Percentiles rank a stretch among this genome's conserved stretches.
Conservation (phyloP, 2,329 filamentous ascomycete genomes). For the Diaporthe capsici region DNA sequence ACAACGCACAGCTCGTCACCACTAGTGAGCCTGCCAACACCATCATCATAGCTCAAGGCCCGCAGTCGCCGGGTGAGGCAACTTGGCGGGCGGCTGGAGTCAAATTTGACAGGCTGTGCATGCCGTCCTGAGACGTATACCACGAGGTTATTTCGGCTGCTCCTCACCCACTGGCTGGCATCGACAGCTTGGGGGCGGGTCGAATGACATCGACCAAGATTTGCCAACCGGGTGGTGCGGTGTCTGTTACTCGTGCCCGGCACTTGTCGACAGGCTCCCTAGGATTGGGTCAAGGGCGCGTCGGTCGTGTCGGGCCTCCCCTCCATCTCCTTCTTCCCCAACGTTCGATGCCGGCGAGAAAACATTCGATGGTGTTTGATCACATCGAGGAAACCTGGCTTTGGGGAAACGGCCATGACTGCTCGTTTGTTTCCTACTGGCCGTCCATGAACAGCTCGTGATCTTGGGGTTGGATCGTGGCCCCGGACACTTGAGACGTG, state of each 20-base stretch:
- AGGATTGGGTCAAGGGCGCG: not conserved
- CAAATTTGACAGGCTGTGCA: constrained; percentile 30
- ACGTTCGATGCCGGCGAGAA: constrained; percentile 34
- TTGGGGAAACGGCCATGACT: constrained; percentile 8
- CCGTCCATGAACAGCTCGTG: not conserved
- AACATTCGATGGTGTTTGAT: constrained; percentile 40
- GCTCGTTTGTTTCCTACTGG: constrained; percentile 15
- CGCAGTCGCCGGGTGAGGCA: not conserved
- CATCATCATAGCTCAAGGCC: not conserved
- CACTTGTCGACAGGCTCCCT: constrained; percentile 1
- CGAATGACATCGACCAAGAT: constrained; percentile 32
- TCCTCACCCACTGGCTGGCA: constrained; percentile 21
- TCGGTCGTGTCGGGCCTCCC: constrained; percentile 25
- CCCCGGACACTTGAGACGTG: constrained; percentile 12
- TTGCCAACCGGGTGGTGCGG: constrained; percentile 22
- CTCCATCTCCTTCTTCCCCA: not conserved
- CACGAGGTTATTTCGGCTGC: constrained; percentile 25
- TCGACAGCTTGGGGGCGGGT: constrained; percentile 27
- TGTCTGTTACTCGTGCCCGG: constrained; percentile 16
- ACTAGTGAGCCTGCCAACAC: not conserved
- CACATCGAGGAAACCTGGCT: constrained; percentile 15
- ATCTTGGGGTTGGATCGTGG: constrained; percentile 7
- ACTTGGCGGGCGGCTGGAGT: constrained; percentile 29
- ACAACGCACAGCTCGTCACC: constrained; percentile 10
- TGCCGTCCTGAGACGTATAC: constrained; percentile 33